A percentile compares a stretch with the other conserved stretches of the same genome.
These are phyloP conservation scores for Shiraia sp. DNA, from an alignment of 2,329 filamentous ascomycete species.

Conservation along the genomic window DNA sequence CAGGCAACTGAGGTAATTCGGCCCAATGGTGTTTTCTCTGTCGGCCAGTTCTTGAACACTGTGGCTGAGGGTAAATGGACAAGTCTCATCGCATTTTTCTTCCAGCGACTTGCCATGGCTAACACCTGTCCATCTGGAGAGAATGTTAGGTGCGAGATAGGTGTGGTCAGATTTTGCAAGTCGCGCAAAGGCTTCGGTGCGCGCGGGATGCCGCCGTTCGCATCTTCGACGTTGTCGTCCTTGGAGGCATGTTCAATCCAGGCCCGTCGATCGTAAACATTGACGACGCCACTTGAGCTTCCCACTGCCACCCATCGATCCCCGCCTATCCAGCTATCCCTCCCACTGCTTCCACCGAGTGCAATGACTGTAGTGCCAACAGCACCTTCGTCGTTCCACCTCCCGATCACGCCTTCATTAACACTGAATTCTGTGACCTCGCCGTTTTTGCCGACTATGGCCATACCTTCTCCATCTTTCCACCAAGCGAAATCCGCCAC, in stretches of 20 bases:
- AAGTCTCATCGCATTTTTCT: slow-evolving; percentile 83
- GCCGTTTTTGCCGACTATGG: slow-evolving; percentile 81
- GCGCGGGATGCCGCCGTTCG: slow-evolving; percentile 59
- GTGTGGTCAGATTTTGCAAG: slow-evolving; percentile 86
- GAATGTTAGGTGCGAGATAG: slow-evolving; percentile 78
- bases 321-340: slow-evolving; percentile 65
- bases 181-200: slow-evolving; percentile 72
- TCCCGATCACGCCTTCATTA: slow-evolving; percentile 68
- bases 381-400: slow-evolving; percentile 90
- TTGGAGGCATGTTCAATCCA: slow-evolving; percentile 52
- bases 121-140: slow-evolving; percentile 88
- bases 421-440: slow-evolving; percentile 90
- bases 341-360: slow-evolving; percentile 71
- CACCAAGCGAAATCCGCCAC: slow-evolving; percentile 95
- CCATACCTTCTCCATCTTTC: slow-evolving; percentile 79
- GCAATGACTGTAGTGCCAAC: slow-evolving; percentile 82
- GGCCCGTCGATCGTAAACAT: slow-evolving; percentile 82
- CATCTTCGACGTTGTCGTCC: slow-evolving; percentile 20
- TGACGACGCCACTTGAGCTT: slow-evolving; percentile 83
- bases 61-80: slow-evolving; percentile 91
- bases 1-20: slow-evolving; percentile 67
- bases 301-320: slow-evolving; percentile 91
- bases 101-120: slow-evolving; percentile 82
- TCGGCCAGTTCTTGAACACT: slow-evolving; percentile 97
- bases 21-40: slow-evolving; percentile 83